Conservation (phyloP, 106 monocot genomes). For the Dendrobium chrysotoxum region DNA sequence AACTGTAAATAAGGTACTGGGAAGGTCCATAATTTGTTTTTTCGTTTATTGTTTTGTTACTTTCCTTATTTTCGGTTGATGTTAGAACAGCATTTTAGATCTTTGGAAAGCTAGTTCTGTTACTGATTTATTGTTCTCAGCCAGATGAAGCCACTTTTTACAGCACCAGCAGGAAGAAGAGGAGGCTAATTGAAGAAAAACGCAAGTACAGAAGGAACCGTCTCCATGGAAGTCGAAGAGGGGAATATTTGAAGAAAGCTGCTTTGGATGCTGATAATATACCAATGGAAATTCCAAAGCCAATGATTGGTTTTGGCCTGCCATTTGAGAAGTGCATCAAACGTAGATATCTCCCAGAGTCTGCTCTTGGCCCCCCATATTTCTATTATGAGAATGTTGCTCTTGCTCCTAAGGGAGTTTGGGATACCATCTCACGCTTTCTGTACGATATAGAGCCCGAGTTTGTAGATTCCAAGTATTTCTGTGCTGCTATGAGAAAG, state of each 20-base stretch:
- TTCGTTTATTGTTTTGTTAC: too few relatives aligned
- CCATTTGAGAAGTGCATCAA: conserved; percentile 22
- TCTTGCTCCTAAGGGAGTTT: conserved; percentile 67
- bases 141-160: not conserved
- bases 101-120: not conserved
- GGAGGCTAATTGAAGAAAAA: not conserved
- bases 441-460: conserved; percentile 66
- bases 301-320: conserved; percentile 74
- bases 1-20: not conserved
- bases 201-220: not conserved
- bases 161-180: conserved; percentile 1
- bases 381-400: conserved; percentile 90
- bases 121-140: not conserved
- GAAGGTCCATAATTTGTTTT: not conserved
- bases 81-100: not conserved
- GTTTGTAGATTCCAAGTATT: conserved; percentile 74
- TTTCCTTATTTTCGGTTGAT: not conserved
- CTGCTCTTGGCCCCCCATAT: conserved; percentile 64
- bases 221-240: not conserved
- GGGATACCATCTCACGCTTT: conserved; percentile 52
- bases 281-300: conserved; percentile 24
- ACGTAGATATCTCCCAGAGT: conserved; percentile 38
- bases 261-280: not conserved
- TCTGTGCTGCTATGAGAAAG: conserved; percentile 55
- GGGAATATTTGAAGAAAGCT: not conserved